phyloP scores from a whole-genome alignment of 2,329 filamentous ascomycete species.

The Dichotomopilus funicola region DNA sequence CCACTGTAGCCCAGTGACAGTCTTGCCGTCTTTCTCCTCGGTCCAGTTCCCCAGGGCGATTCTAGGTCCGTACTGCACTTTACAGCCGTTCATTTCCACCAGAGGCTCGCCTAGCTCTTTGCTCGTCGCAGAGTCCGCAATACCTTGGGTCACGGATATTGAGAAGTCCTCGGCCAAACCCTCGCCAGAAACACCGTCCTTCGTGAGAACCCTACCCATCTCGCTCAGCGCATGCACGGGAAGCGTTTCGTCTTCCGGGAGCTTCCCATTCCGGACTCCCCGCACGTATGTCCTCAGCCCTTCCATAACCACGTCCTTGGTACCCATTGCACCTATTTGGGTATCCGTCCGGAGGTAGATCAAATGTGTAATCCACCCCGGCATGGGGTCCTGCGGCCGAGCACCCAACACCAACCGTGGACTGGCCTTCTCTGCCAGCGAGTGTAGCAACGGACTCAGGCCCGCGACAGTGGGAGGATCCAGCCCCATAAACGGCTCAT shows the following conservation, averaged over 20 bases:
- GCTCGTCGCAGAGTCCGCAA: not conserved
- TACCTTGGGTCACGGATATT: not conserved
- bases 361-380: conserved; percentile 84
- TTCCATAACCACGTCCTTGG: conserved; percentile 55
- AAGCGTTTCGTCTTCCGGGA: conserved; percentile 41
- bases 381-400: conserved; percentile 78
- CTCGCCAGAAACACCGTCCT: conserved; percentile 33
- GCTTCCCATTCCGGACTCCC: conserved; percentile 38
- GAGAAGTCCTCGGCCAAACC: conserved; percentile 30
- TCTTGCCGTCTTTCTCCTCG: conserved; percentile 45
- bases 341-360: conserved; percentile 64
- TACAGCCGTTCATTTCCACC: conserved; percentile 81
- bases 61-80: conserved; percentile 72
- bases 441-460: conserved; percentile 64
- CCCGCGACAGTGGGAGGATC: conserved; percentile 74
- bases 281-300: conserved; percentile 43
- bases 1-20: conserved; percentile 67
- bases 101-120: conserved; percentile 55
- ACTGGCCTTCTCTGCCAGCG: conserved; percentile 56
- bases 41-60: conserved; percentile 76
- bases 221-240: conserved; percentile 44
- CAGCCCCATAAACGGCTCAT: conserved; percentile 94
- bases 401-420: conserved; percentile 73
- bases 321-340: conserved; percentile 58
- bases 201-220: conserved; percentile 43